phyloP scores from a whole-genome alignment of 1,284 basidiomycete species.

The Ustilago loliicola region DNA sequence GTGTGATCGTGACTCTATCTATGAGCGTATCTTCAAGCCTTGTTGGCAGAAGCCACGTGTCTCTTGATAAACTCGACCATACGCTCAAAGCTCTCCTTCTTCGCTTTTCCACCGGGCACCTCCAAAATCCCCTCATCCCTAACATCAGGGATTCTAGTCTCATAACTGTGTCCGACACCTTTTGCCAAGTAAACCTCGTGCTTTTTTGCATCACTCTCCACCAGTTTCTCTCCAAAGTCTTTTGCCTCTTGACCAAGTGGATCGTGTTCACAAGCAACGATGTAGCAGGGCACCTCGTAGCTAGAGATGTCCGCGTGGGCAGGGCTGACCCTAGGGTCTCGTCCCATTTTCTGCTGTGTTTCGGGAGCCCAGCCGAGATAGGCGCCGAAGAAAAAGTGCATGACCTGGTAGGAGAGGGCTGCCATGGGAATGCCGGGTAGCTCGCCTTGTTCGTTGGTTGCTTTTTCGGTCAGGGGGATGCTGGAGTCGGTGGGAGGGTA shows the following conservation, averaged over 20 bases:
- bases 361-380: slow-evolving; percentile 26
- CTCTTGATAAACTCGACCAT: slow-evolving; percentile 32
- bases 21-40: slow-evolving; percentile 5
- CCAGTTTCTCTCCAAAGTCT: slow-evolving; percentile 19
- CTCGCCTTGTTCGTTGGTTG: slow-evolving; percentile 37
- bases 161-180: slow-evolving; percentile 43
- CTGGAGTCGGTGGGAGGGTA: slow-evolving; percentile 37
- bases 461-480: slow-evolving; percentile 28
- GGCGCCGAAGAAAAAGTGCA: slow-evolving; percentile 47
- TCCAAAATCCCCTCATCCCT: slow-evolving; percentile 9
- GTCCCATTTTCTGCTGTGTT: slow-evolving; percentile 9
- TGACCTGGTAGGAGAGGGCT: slow-evolving; percentile 24
- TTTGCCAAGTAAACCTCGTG: slow-evolving; percentile 37
- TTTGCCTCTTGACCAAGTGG: slow-evolving; percentile 34
- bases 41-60: slow-evolving; percentile 12
- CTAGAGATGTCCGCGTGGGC: slow-evolving; percentile 14
- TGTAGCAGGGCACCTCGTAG: slow-evolving; percentile 35
- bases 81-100: slow-evolving; percentile 34
- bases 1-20: slow-evolving; percentile 4
- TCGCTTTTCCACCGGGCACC: slow-evolving; percentile 25
- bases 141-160: slow-evolving; percentile 38
- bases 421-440: slow-evolving; percentile 35
- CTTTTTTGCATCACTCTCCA: slow-evolving; percentile 7
- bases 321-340: slow-evolving; percentile 37
- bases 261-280: slow-evolving; percentile 50